Conservation (phyloP, 306 rosid species). For the Luffa acutangula region DNA sequence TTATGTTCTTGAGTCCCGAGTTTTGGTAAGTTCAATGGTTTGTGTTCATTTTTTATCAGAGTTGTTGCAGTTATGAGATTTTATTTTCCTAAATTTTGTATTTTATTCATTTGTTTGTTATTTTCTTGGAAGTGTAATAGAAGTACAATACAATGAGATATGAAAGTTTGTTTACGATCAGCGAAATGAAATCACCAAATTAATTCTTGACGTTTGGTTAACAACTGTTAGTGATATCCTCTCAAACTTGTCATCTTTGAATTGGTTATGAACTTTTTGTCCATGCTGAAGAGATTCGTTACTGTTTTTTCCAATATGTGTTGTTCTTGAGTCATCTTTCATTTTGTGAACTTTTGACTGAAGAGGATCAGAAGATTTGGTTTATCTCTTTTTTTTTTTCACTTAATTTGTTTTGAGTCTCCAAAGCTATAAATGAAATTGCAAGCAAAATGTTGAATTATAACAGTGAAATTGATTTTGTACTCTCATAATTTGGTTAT, state of each 20-base stretch:
- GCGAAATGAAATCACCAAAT: constrained; percentile 57
- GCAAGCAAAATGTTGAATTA: background rate
- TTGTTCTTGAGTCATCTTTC: constrained; percentile 71
- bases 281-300: background rate
- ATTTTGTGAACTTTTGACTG: constrained; percentile 51
- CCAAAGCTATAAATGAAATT: background rate
- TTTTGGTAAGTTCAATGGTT: too few relatives aligned
- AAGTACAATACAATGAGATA: constrained; percentile 49
- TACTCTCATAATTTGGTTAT: background rate
- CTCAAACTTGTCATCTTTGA: background rate
- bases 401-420: background rate
- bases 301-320: background rate
- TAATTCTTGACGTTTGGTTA: constrained; percentile 85
- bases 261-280: background rate
- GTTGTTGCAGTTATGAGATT: too few relatives aligned
- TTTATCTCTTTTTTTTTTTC: background rate
- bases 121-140: constrained; percentile 62
- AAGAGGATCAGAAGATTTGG: constrained; percentile 73
- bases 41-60: too few relatives aligned
- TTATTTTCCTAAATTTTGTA: too few relatives aligned
- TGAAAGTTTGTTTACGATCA: constrained; percentile 66
- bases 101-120: too few relatives aligned
- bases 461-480: background rate
- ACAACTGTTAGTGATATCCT: constrained; percentile 56
- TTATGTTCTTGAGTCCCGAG: too few relatives aligned